Conservation (phyloP, 2,329 filamentous ascomycete species). For the Botrytis deweyae region DNA sequence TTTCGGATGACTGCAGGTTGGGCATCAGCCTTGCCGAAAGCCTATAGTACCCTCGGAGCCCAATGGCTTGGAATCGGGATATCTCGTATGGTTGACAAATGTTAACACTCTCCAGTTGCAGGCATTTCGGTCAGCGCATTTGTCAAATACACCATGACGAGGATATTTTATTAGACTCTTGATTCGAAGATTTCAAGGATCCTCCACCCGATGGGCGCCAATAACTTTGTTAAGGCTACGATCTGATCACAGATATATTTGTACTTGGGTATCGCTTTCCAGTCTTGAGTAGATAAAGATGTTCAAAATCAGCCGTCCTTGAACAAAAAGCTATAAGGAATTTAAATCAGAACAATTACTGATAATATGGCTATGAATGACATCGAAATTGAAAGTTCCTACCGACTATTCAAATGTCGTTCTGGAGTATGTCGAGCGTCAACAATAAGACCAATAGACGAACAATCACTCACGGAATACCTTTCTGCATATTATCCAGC, state of each 20-base stretch:
- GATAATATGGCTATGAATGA: neutral
- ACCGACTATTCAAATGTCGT: neutral
- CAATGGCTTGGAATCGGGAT: neutral
- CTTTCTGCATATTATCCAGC: conserved; percentile 19
- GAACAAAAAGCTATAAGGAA: neutral
- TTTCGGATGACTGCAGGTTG: neutral
- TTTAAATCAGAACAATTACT: too few species aligned
- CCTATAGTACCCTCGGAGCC: neutral
- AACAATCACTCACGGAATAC: neutral
- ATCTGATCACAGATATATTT: neutral
- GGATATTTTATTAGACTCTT: neutral
- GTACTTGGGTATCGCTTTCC: neutral
- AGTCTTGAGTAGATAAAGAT: neutral
- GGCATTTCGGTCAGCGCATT: conserved; percentile 5
- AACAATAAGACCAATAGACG: neutral
- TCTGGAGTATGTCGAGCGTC: neutral
- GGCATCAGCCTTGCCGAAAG: conserved; percentile 10
- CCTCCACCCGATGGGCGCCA: conserved; percentile 7
- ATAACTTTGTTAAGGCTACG: neutral
- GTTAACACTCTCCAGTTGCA: neutral
- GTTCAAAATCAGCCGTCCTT: neutral
- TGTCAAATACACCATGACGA: neutral
- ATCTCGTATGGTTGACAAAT: neutral
- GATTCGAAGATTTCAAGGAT: neutral
- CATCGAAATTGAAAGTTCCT: neutral